Evolutionary conservation across 495 filamentous ascomycete species (phyloP), one percentile per base, ranked within the genome.

Genomic region (Penicillium macrosclerotiorum): DNA sequence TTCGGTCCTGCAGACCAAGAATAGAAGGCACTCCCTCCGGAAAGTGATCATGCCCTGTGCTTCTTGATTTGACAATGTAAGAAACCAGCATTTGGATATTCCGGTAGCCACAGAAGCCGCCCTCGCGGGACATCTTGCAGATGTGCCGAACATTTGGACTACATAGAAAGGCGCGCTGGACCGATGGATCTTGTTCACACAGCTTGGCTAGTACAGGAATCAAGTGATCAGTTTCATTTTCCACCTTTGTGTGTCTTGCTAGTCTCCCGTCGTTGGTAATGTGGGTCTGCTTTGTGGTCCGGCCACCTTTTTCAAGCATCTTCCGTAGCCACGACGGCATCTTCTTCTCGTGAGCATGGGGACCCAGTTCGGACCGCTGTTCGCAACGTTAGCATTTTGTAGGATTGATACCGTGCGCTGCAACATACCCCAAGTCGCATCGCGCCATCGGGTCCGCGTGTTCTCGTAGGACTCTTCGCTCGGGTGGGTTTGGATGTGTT

Each of bases 61-160:
- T 68, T 30, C 71, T 59, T 6, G 81, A 65, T 23, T 75, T 75
- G 37, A 79, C 75, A 25, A 97, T 78, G 60, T 87, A 92, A 3
- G 90, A 91, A 13, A 84, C 70, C 46, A 96, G 59, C 89, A 96
- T 95, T 57, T 98, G 93, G 30, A 96, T 95, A 62, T 96, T 98
- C 8, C 93, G 77, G 57, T 96, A 98, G n/a, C 93, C 93, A 66
- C 93, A 98, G 67, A 97, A 98, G 1, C 89, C 89, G 25, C 91
- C 86, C 65, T 95, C 90, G 26, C 72, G 78, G 8, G 75, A 74
- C 27, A 95, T 73, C 54, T 95, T 96, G 36, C 84, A 85, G 13
- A 98, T 77, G 59, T 96, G 91, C 27, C 81, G 78, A 1, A 88
- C 85, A 20, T 71, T 73, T 5, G 88, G 77, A 51, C 89, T 80